Base-by-base conservation (phyloP, 1,284 basidiomycete species). In the Cryptococcus depauperatus region DNA sequence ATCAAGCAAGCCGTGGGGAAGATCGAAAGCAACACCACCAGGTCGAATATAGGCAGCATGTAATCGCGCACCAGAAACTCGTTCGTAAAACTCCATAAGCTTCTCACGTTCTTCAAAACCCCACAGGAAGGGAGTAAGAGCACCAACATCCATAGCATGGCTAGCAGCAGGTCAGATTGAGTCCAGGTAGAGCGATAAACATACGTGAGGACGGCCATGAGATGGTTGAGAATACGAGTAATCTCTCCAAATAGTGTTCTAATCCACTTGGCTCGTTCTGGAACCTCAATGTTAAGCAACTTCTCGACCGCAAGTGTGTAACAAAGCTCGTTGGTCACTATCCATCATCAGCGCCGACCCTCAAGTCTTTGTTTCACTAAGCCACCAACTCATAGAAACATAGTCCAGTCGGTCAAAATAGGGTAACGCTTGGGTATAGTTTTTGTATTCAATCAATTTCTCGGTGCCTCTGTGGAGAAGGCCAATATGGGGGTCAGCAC, bases 91-190 rank as follows among this genome's bases (percentile, higher is more conserved):
- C 72, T 98, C 93, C 93, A 97, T 97, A 56, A 98, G 82, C 77
- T 98, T 97, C 75, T 98, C 93, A 56, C 93, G 90, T 74, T 98
- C 93, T 74, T 98, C 93, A 77, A 98, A 97, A 63, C 92, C 95
- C 92, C 91, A 98, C 32, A 98, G 77, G 83, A 97, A 99, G 38
- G 93, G 95, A 1, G 95, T 99, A 6, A 99, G 78, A 52, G 90
- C 93, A 68, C 93, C 95, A 52, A 98, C 93, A 64, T 95, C 90
- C 83, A 74, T 51, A 35, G 50, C 42, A 43, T 52, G 50, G 41
- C 50, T 52, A 25, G 33, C 5, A 4, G 30, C 8, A 14, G 6
- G 32, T 34, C 25, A 38, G 27, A 1, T n/a, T 27, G 1, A 23
- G 19, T 1, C 6, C 3, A 29, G 22, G 21, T 18, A 26, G 23